These are phyloP conservation scores for Zygoascus ofunaensis DNA, from an alignment of 805 yeast species.

Conservation along the genomic window DNA sequence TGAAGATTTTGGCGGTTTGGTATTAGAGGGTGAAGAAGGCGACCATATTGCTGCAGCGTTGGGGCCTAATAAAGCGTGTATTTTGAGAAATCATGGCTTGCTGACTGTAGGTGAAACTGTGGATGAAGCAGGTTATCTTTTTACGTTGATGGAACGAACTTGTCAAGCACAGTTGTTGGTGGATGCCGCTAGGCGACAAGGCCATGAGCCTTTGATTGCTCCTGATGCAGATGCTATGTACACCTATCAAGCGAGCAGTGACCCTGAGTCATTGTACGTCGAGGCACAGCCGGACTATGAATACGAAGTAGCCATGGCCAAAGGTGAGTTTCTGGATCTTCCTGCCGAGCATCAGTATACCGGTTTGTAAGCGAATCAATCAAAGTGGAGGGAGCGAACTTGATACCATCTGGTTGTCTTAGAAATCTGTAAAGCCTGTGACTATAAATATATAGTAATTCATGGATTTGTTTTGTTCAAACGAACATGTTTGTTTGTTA, in stretches of 20 bases:
- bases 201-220: slow-evolving; percentile 37
- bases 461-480: too few relatives aligned
- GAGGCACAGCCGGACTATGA: slow-evolving; percentile 69
- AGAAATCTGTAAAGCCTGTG: too few relatives aligned
- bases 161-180: slow-evolving; percentile 61
- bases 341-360: background rate
- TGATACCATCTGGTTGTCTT: too few relatives aligned
- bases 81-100: slow-evolving; percentile 66
- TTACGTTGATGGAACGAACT: slow-evolving; percentile 50
- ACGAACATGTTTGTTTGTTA: too few relatives aligned
- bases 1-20: slow-evolving; percentile 69
- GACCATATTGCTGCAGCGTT: slow-evolving; percentile 49
- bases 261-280: slow-evolving; percentile 58
- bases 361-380: too few relatives aligned
- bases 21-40: slow-evolving; percentile 58
- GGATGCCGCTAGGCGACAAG: slow-evolving; percentile 42
- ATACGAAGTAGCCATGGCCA: slow-evolving; percentile 30
- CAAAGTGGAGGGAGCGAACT: too few relatives aligned
- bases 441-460: too few relatives aligned
- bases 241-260: slow-evolving; percentile 50
- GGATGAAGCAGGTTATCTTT: slow-evolving; percentile 66
- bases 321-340: slow-evolving; percentile 12
- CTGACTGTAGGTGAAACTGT: slow-evolving; percentile 61
- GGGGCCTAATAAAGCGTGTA: slow-evolving; percentile 49
- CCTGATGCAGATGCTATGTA: slow-evolving; percentile 58